Base-by-base conservation (phyloP, 441 rosid genomes). In the Gossypium trilobum region DNA sequence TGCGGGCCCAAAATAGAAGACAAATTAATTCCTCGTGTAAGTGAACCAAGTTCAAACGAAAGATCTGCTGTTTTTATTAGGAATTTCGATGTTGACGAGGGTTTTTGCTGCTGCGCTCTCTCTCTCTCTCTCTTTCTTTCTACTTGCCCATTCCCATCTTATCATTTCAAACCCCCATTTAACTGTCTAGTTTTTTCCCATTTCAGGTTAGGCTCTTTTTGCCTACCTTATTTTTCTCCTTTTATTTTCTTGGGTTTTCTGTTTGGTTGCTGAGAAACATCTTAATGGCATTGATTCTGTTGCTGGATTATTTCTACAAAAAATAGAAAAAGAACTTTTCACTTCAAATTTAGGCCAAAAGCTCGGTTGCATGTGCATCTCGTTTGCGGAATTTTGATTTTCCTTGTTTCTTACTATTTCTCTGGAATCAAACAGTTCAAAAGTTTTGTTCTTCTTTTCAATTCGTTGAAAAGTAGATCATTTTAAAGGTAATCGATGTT, bases 21-120 rank as follows among this genome's bases (percentile, higher is more conserved):
- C 2, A 71, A 50, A 50, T 50, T 33, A 56, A 33, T 55, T 36
- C 36, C 51, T 56, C n/a, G 7, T 56, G 63, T 33, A n/a, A 23
- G 13, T n/a, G 23, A 3, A 3, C 14, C 14, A 17, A 36, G 68
- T 63, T 39, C 68, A 64, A 23, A 68, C 58, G 8, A 20, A 56
- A n/a, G 72, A 14, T 16, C 19, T 10, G 61, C 48, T 10, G 60
- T 19, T 54, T 52, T 19, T 19, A 23, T 20, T 14, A 63, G 19
- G 71, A 10, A 17, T 2, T 36, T 73, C 75, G 83, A 75, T 78
- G 68, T 39, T 36, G 23, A 17, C 68, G 10, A 62, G 50, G 23
- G 3, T 1, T 54, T 54, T 8, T 19, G 13, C 59, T 19, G 11
- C 59, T 5, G 7, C 36, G 7, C 36, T 5, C 8, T 4, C 1